Evolutionary conservation across 257 asterid genomes (phyloP), one percentile per base, ranked within the genome.

Genomic region (Fraxinus cuspidata): DNA sequence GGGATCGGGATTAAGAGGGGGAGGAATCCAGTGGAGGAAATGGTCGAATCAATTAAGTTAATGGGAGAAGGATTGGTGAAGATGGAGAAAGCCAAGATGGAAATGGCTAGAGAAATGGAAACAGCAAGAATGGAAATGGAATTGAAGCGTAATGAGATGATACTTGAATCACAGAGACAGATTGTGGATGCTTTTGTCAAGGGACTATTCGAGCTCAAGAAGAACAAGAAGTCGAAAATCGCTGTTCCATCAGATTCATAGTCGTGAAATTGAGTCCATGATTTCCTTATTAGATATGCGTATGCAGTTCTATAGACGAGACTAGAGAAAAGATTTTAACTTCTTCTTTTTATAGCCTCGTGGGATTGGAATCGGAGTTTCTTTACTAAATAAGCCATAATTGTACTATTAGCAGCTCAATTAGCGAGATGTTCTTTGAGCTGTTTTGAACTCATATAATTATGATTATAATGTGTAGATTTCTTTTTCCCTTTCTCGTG

Each of bases 41-140:
- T 94, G 73, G 96, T 87, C 63, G 81, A 51, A 21, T 91, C 98
- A 15, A 90, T 94, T 11, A 91, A 85, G 74, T 13, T 86, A 76
- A 63, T 94, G 80, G 97, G 97, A 3, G 98, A 94, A 82, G 97
- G 96, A n/a, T 91, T 89, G 75, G 78, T 94, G 86, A 89, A 84
- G 80, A 84, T 92, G 90, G 98, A 94, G 86, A 84, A 83, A 37
- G 96, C 90, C 84, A 94, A 94, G 82, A 94, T 94, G 97, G 97
- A 92, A 23, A 86, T 94, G 96, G 94, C 93, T 1, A 82, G 92
- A 77, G 98, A 94, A 81, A 90, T 92, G 75, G 97, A 94, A 85
- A 86, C 88, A 18, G 89, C 88, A 82, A 53, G 98, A 66, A 92
- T 91, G 98, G 97, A 94, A 73, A 91, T 91, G 97, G 98, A 92